Base-by-base conservation (phyloP, 139 green algal species). In the Coelastrella sp. region DNA sequence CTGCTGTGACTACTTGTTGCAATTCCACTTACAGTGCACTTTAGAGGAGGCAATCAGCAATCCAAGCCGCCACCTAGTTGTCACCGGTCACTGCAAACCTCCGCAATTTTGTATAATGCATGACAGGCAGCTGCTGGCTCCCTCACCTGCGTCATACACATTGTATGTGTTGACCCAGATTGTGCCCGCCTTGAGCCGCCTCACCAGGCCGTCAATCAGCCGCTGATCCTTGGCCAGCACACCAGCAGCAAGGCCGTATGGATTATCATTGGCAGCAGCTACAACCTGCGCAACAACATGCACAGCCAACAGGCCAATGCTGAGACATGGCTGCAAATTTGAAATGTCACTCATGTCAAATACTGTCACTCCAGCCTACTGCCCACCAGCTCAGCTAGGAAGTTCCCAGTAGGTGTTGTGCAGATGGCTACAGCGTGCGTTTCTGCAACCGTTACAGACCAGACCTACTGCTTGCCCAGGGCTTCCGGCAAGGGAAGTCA, bases 181-280 rank as follows among this genome's bases (percentile, higher is more conserved):
- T 0, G 90, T 93, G 20, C 94, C 94, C 11, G 94, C 92, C 85
- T 91, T 92, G 56, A 96, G 56, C 22, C 82, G 72, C 15, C 94
- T 84, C 49, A 89, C 91, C 22, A 96, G 78, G 15, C 63, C 90
- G 78, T 96, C 95, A 56, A 90, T 84, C 8, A 65, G 35, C 8
- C 11, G 7, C 88, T 87, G 88, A 61, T 90, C 57, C 70, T 88
- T 90, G 70, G 24, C 11, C 19, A 89, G 70, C 19, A 92, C 83
- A 27, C 83, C 84, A 20, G 83, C 56, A 27, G 89, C 89, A n/a
- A 92, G 75, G 24, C 89, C 89, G 24, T 91, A 92, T 12, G 87
- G 61, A 73, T 84, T 92, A 60, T 87, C 89, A 72, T 92, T 92
- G 61, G 89, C 89, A 58, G 59, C 35, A 20, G n/a, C 20, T 17